Evolutionary conservation across 768 basidiomycete species (phyloP).

Genomic region (Podaxis rugospora): DNA sequence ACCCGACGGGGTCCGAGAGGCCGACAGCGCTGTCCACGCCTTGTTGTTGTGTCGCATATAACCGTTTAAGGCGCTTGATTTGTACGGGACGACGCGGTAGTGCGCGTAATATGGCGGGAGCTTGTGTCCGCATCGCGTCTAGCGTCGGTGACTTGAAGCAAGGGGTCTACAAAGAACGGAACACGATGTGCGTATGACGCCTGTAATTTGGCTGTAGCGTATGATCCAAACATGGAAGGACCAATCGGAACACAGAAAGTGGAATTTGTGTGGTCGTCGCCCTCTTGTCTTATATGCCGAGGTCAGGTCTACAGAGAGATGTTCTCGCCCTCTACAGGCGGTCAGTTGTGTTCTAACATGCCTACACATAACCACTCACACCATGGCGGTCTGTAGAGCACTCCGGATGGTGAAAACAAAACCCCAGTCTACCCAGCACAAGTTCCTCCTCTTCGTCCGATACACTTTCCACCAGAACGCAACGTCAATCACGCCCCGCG

Average conservation of each 20-base stretch:
- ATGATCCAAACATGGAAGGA: not conserved
- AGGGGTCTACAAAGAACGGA: not conserved
- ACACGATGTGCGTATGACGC: not conserved
- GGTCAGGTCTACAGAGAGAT: slow-evolving; percentile 47
- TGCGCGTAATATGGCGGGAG: not conserved
- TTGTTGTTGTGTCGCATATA: not conserved
- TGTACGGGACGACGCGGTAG: not conserved
- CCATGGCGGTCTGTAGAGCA: slow-evolving; percentile 40
- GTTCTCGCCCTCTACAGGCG: slow-evolving; percentile 46
- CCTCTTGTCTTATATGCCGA: not conserved
- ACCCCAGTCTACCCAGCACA: slow-evolving; percentile 52
- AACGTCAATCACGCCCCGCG: slow-evolving; percentile 53
- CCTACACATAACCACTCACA: not conserved
- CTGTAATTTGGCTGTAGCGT: not conserved
- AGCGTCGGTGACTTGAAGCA: not conserved
- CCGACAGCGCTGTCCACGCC: slow-evolving; percentile 11
- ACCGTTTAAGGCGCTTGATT: not conserved
- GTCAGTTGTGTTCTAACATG: slow-evolving; percentile 16
- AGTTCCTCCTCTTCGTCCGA: slow-evolving; percentile 65
- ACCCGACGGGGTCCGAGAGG: slow-evolving; percentile 43
- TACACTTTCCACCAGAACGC: slow-evolving; percentile 69
- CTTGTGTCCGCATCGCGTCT: not conserved
- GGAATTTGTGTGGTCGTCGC: not conserved
- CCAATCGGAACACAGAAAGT: not conserved
- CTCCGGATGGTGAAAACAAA: slow-evolving; percentile 73